Evolutionary conservation across 2,329 filamentous ascomycete genomes (phyloP), one percentile per base, ranked within the genome.

Genomic region (Colletotrichum sp.): DNA sequence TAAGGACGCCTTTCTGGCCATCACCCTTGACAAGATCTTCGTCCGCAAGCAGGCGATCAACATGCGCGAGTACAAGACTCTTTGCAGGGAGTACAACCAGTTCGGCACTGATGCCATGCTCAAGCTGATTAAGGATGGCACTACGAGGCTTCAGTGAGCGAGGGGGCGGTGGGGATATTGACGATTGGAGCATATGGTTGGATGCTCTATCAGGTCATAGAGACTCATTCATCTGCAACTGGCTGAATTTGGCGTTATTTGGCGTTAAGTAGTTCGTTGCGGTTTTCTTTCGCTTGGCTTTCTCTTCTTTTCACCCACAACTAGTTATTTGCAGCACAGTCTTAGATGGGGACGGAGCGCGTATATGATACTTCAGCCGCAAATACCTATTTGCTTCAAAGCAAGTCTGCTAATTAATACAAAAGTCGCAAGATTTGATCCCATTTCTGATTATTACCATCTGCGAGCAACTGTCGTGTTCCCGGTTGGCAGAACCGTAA

Each of bases 41-140:
- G 28, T 70, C 7, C 18, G 71, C 5, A 60, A 61, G 48, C 12
- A 38, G 21, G 36, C 30, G 3, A 9, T 74, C 3, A 26, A 66
- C 12, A 28, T 60, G 66, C 32, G 13, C n/a, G 56, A 70, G 48
- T 74, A 65, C 16, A 60, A 60, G 32, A 12, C 6, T 2, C 43
- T 71, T 4, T 65, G 66, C n/a, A n/a, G 6, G 12, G 15, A 60
- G n/a, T 32, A 26, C 7, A 18, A 15, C 18, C 24, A 66, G 5
- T 74, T 74, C 24, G 60, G 66, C n/a, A 66, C n/a, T 21, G 71
- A 74, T 1, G 65, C 48, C 36, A 74, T 71, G 71, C 5, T 71
- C 8, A 66, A 48, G 36, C 38, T 66, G 43, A 28, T 70, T 9
- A 52, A 21, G 21, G 48, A 65, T 3, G 8, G 36, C 15, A 21